These are phyloP conservation scores for Blastomyces gilchristii DNA, from an alignment of 2,329 filamentous ascomycete species.

Conservation along the genomic window DNA sequence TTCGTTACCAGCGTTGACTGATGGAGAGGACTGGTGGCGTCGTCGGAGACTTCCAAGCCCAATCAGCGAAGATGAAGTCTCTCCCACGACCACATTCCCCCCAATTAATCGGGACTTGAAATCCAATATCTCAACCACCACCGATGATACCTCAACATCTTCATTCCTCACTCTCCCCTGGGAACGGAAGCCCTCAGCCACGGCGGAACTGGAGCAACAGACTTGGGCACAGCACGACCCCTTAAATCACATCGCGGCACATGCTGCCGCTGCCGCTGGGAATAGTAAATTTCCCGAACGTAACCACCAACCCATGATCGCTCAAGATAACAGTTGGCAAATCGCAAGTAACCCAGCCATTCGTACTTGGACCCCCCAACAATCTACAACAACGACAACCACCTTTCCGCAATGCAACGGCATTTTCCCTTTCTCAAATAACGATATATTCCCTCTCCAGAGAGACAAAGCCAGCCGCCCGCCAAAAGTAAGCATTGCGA, in stretches of 20 bases:
- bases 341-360: neutral
- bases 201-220: neutral
- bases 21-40: slow-evolving; percentile 12
- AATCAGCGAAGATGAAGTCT: slow-evolving; percentile 29
- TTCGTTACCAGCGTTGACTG: neutral
- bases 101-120: neutral
- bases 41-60: slow-evolving; percentile 31
- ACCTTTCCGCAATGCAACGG: neutral
- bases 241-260: neutral
- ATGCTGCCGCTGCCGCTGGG: neutral
- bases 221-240: neutral
- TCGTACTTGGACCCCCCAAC: neutral
- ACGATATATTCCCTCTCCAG: neutral
- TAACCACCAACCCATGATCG: neutral
- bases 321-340: neutral
- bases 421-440: neutral
- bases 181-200: neutral
- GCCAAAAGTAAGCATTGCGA: slow-evolving; percentile 58
- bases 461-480: slow-evolving; percentile 5
- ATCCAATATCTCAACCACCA: neutral
- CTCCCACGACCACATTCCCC: slow-evolving; percentile 4
- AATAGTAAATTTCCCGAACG: neutral
- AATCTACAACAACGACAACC: neutral
- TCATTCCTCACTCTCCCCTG: neutral
- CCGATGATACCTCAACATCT: neutral